Evolutionary conservation across 2,329 filamentous ascomycete genomes (phyloP).

Genomic region (Tolypocladium tundrense): DNA sequence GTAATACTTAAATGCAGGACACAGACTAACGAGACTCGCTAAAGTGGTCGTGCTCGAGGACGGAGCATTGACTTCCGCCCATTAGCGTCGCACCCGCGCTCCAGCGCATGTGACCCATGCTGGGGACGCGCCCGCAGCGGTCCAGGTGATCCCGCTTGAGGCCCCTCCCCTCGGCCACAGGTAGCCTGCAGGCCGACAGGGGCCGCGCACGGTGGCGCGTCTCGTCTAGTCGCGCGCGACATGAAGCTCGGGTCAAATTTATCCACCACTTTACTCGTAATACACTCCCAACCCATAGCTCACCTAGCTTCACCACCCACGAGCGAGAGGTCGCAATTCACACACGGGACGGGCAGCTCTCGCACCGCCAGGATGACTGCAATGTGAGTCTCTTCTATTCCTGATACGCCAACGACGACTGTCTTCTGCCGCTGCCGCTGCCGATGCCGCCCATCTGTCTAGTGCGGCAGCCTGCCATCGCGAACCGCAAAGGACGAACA

Average conservation of each 20-base stretch:
- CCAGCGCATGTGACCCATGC: constrained; percentile 2
- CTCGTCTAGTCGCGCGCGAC: neutral
- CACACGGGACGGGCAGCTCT: neutral
- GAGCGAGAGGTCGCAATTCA: neutral
- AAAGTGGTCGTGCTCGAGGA: neutral
- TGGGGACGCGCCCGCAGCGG: neutral
- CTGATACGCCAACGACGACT: neutral
- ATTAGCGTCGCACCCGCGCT: neutral
- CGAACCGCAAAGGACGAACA: neutral
- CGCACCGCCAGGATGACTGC: constrained; percentile 22
- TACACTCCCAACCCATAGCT: neutral
- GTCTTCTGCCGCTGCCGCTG: neutral
- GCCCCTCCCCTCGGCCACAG: no score
- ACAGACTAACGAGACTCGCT: neutral
- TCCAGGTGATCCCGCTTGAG: neutral
- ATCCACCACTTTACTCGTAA: neutral
- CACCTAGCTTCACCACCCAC: neutral
- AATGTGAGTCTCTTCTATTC: constrained; percentile 19
- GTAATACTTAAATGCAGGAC: neutral
- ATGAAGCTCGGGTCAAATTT: neutral
- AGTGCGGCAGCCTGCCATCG: neutral
- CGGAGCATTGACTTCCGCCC: neutral
- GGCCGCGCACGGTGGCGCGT: neutral
- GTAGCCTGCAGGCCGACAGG: no score
- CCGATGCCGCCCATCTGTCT: neutral